Percentiles rank a stretch among this genome's conserved stretches.
These are phyloP conservation scores for Adansonia grandidieri DNA, from an alignment of 441 rosid species.

Conservation along the genomic window DNA sequence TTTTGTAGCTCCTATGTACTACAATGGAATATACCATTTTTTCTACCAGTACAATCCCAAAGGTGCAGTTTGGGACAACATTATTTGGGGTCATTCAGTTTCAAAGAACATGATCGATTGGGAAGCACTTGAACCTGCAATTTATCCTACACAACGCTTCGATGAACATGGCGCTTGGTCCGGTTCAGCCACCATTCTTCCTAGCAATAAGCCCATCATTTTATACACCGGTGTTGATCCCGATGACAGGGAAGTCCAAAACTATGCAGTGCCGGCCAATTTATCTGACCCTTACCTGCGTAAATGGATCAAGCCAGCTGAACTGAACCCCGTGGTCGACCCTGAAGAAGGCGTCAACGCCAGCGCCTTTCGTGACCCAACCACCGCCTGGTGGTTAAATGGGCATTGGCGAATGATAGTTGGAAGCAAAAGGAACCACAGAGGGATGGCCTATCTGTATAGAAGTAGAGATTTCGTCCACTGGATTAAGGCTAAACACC, in stretches of 20 bases:
- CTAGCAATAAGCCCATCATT: constrained; percentile 58
- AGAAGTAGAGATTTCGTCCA: constrained; percentile 60
- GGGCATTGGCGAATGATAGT: constrained; percentile 64
- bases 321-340: constrained; percentile 52
- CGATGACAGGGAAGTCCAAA: constrained; percentile 56
- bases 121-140: constrained; percentile 67
- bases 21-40: constrained; percentile 76
- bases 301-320: constrained; percentile 69
- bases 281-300: constrained; percentile 76
- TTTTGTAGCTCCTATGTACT: constrained; percentile 65
- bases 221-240: constrained; percentile 71
- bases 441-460: constrained; percentile 68
- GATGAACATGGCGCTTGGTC: constrained; percentile 84
- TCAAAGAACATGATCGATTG: constrained; percentile 80
- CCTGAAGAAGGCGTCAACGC: constrained; percentile 59
- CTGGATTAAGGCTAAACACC: constrained; percentile 72
- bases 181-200: constrained; percentile 79
- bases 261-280: constrained; percentile 68
- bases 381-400: constrained; percentile 73
- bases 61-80: constrained; percentile 87
- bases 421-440: constrained; percentile 52
- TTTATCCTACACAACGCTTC: constrained; percentile 66
- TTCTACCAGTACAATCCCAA: constrained; percentile 74
- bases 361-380: constrained; percentile 86
- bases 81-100: constrained; percentile 91